These are phyloP conservation scores for Colletotrichum somersetense DNA, from an alignment of 2,329 filamentous ascomycete genomes.

Conservation along the genomic window DNA sequence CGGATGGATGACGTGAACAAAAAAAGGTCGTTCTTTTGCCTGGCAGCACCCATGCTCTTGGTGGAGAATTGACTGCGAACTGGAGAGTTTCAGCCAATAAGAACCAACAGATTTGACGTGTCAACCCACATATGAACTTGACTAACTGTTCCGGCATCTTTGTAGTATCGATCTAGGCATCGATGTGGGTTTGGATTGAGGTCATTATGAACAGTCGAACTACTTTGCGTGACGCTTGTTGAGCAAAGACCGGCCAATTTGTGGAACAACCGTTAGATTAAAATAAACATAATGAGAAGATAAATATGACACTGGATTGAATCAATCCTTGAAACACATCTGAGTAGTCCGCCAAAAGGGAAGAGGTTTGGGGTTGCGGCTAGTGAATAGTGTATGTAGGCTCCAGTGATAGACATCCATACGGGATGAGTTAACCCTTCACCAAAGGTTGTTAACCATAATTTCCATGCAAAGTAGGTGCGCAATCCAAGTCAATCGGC, in stretches of 20 bases:
- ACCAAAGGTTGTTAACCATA: not conserved
- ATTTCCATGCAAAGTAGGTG: too few relatives aligned
- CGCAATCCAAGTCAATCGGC: not conserved
- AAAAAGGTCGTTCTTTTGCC: conserved; percentile 1
- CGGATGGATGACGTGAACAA: conserved; percentile 23
- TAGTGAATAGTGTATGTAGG: not conserved
- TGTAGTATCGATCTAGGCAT: not conserved
- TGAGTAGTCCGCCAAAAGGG: not conserved
- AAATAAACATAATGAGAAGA: not conserved
- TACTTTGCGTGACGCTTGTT: not conserved
- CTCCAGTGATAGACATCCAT: not conserved
- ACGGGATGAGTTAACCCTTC: not conserved
- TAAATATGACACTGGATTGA: not conserved
- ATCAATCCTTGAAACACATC: not conserved
- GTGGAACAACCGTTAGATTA: not conserved
- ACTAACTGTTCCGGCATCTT: not conserved
- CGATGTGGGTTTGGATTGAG: not conserved
- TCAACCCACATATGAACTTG: not conserved
- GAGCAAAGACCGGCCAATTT: not conserved
- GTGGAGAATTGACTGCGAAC: not conserved
- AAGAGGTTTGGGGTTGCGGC: not conserved
- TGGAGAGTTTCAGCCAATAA: conserved; percentile 18
- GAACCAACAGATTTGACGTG: conserved; percentile 2
- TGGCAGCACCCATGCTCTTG: conserved; percentile 10
- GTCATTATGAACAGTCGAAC: not conserved